Evolutionary conservation across 2,329 filamentous ascomycete genomes (phyloP), one percentile per base, ranked within the genome.

Genomic region (Aspergillus neotritici): DNA sequence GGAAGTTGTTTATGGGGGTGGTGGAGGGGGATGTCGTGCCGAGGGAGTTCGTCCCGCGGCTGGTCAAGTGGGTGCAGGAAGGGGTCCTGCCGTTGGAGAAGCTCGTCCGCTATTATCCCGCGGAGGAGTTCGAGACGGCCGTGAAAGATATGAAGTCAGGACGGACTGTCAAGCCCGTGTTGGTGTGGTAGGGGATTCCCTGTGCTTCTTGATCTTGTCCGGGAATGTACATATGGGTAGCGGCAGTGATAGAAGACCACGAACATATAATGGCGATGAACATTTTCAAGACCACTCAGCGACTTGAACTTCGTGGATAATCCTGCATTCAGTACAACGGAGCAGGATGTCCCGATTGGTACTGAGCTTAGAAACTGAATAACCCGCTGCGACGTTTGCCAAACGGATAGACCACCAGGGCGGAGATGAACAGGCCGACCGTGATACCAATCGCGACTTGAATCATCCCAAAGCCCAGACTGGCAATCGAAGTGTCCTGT

Each of bases 11-110:
- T 32, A 69, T 74, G 3, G 73, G 74, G 0, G 72, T 72, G 12
- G 66, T 70, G 11, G 69, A 76, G 32, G 72, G 72, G 0, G 68
- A 74, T 34, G 64, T 67, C 4, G 58, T 64, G 17, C 68, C 71
- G 35, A 37, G 44, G 35, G 46, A 52, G 34, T 72, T 64, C 46
- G 60, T 76, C 4, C 73, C 74, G 0, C 58, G 69, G 53, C 62
- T 76, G 71, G 70, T 76, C 12, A 47, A 68, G 37, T 76, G 72
- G 73, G 72, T 72, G 43, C 55, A 63, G 11, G 61, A 71, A 33
- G 73, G 72, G 6, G 66, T 60, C 47, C 71, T 77, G 36, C 73
- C 73, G 0, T 61, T 75, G 34, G 64, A 75, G 17, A 68, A 67
- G 52, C 44, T 76, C 14, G 63, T 70, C 48, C 72, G 68, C 54